A percentile compares a stretch with the other conserved stretches of the same genome.
Evolutionary conservation across 2,329 filamentous ascomycete species (phyloP).

Genomic region (Colletotrichum sp.): DNA sequence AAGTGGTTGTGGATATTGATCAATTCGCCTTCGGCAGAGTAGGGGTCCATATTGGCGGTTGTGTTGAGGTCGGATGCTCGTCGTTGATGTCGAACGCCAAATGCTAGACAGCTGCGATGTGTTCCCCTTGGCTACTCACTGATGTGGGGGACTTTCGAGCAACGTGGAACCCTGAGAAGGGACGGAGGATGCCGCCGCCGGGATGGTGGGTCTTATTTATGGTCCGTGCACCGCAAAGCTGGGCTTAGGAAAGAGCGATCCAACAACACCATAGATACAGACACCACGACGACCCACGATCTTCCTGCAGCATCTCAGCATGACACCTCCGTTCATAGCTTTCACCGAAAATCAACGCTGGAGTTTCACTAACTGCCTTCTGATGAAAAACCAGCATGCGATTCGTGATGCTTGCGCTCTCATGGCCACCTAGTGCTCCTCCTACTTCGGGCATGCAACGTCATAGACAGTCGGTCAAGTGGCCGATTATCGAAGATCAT

Average conservation of each 20-base stretch:
- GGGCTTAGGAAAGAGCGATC: background rate
- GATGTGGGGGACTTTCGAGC: slow-evolving; percentile 47
- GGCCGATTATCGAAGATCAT: background rate
- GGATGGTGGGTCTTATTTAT: background rate
- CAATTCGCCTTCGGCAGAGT: slow-evolving; percentile 73
- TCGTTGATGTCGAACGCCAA: slow-evolving; percentile 14
- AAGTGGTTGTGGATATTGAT: slow-evolving; percentile 76
- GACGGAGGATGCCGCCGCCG: slow-evolving; percentile 45
- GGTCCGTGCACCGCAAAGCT: slow-evolving; percentile 1
- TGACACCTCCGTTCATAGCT: background rate
- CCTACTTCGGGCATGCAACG: background rate
- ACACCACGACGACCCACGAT: background rate
- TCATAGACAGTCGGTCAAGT: background rate
- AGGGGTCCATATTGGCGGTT: slow-evolving; percentile 66
- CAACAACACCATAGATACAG: background rate
- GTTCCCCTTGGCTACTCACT: slow-evolving; percentile 30
- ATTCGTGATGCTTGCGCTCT: background rate
- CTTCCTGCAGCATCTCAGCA: background rate
- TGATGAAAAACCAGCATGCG: background rate
- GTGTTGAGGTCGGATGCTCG: background rate
- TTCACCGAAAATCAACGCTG: background rate
- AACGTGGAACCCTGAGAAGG: slow-evolving; percentile 57
- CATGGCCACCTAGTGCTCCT: background rate
- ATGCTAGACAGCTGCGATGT: slow-evolving; percentile 26
- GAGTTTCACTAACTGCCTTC: background rate